phyloP scores from a whole-genome alignment of 2,329 filamentous ascomycete genomes.

The Cladosporium sp. region DNA sequence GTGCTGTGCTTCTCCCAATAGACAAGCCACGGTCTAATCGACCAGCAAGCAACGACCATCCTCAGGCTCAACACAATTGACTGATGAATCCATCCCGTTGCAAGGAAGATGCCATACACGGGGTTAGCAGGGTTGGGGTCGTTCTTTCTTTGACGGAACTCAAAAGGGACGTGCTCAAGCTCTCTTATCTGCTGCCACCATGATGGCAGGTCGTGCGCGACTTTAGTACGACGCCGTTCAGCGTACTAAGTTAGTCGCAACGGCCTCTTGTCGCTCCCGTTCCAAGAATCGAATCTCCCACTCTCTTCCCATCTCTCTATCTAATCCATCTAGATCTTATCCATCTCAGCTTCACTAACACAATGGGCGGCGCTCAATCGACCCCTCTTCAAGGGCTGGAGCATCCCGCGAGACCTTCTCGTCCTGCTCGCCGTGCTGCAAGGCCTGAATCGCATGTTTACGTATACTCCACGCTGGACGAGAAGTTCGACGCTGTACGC shows the following conservation, averaged over 20 bases:
- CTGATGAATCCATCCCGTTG: too few relatives aligned
- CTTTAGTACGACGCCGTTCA: not conserved
- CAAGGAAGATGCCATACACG: too few relatives aligned
- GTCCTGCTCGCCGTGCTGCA: not conserved
- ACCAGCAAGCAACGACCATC: too few relatives aligned
- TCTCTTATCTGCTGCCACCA: not conserved
- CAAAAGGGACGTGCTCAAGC: not conserved
- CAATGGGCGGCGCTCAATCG: conserved; percentile 16
- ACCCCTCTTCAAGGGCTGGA: not conserved
- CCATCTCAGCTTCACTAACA: conserved; percentile 4
- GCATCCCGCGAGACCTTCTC: not conserved
- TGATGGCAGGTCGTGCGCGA: not conserved
- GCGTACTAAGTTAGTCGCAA: not conserved
- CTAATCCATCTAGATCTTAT: conserved; percentile 12
- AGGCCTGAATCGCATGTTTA: conserved; percentile 5
- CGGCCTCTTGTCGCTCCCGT: not conserved
- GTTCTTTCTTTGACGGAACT: too few relatives aligned
- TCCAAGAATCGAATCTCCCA: not conserved
- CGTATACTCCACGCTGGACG: conserved; percentile 21
- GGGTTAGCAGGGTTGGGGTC: too few relatives aligned
- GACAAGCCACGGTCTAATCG: too few relatives aligned
- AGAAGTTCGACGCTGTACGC: conserved; percentile 33
- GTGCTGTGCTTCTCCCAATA: too few relatives aligned
- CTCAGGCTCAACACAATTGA: too few relatives aligned
- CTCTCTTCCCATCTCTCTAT: not conserved